Evolutionary conservation across 2,329 filamentous ascomycete species (phyloP), one percentile per base, ranked within the genome.

Genomic region (Simplicillium aogashimaense): DNA sequence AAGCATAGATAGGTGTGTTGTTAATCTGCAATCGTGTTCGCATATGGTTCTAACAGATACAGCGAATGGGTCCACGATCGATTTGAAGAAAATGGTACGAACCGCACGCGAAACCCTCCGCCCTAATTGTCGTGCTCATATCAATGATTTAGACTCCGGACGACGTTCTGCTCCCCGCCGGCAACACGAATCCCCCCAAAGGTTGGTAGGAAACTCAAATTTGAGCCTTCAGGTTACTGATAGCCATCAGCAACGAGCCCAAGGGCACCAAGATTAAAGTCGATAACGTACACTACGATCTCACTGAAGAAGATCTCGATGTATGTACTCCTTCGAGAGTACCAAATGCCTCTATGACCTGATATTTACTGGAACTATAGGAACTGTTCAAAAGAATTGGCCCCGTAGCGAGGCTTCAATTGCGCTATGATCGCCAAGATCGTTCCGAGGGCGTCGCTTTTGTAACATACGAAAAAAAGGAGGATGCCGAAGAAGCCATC

Each of bases 1-100:
- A 63, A 80, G 82, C 59, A 67, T 86, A 53, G 81, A 87, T 60
- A 77, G 76, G 83, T 87, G 61, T 46, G 76, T 65, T 37, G 9
- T 15, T 28, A 9, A 35, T 16, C 7, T 12, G 2, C 10, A 14
- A 9, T 15, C 34, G 29, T 15, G 13, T 12, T 37, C 8, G 9
- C 12, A 30, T 11, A 13, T 25, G 3, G 37, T 29, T 39, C 53
- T 61, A 45, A 61, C 51, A 40, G 35, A 20, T 41, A 34, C 17
- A 86, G 86, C 56, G 88, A 94, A 70, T 95, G 89, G 89, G 86
- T 95, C 51, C 89, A 95, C 60, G 86, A 94, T 66, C 85, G 81
- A 58, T 94, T 79, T 59, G 85, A 92, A 60, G 85, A 86, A 54
- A 75, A 81, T 59, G 72, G 81, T 74, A 66, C 54, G 56, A 40